These are phyloP conservation scores for Haplographium delicatum DNA, from an alignment of 495 filamentous ascomycete genomes.

Conservation along the genomic window DNA sequence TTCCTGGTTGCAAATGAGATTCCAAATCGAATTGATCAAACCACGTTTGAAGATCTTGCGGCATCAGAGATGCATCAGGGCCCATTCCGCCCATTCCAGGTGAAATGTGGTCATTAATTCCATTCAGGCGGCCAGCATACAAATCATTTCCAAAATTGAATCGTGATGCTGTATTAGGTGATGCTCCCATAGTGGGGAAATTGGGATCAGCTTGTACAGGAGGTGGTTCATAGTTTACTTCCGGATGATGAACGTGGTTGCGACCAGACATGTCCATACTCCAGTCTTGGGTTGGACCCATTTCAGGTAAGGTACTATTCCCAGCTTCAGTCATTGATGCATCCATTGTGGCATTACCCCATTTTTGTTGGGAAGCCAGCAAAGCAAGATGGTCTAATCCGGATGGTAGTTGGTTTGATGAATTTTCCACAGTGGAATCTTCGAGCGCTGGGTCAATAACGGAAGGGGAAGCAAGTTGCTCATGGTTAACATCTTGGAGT, in stretches of 20 bases:
- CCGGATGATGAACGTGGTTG: conserved; percentile 22
- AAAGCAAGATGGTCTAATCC: conserved; percentile 15
- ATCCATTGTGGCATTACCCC: conserved; percentile 15
- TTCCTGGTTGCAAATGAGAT: neutral
- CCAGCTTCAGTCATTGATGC: conserved; percentile 34
- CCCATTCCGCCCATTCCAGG: conserved; percentile 29
- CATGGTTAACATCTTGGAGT: conserved; percentile 13
- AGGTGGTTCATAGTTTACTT: conserved; percentile 21
- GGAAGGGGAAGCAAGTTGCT: conserved; percentile 25
- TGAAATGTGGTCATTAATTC: conserved; percentile 31
- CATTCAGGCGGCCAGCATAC: conserved; percentile 34
- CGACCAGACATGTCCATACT: conserved; percentile 16
- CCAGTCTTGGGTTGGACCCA: conserved; percentile 17
- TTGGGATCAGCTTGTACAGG: conserved; percentile 30
- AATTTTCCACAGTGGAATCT: conserved; percentile 23
- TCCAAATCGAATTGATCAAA: conserved; percentile 19
- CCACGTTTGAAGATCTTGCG: conserved; percentile 15
- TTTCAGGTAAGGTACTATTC: conserved; percentile 35
- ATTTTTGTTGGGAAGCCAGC: conserved; percentile 15
- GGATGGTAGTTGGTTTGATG: conserved; percentile 9
- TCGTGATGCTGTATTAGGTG: conserved; percentile 22
- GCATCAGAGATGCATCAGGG: conserved; percentile 11
- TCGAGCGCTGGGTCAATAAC: conserved; percentile 33
- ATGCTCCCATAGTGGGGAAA: conserved; percentile 38
- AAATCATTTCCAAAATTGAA: conserved; percentile 34